Percentiles rank a stretch among this genome's conserved stretches.
Evolutionary conservation across 108 stramenopile genomes (phyloP).

Genomic region (Fragilariopsis cylindrus): DNA sequence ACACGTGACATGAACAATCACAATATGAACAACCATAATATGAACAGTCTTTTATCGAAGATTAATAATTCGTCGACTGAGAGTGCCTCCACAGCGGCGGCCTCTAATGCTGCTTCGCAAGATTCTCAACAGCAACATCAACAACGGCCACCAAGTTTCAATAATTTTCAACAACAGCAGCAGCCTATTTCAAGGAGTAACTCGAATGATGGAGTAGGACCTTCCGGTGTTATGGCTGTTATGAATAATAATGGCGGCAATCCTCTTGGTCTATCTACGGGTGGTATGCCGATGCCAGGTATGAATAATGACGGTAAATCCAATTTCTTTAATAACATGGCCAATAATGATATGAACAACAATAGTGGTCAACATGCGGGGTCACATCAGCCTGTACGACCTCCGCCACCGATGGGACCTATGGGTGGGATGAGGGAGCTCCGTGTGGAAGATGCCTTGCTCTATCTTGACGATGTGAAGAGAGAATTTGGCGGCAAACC

Average conservation of each 20-base stretch:
- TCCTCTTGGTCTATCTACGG: neutral
- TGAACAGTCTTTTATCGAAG: too few species aligned
- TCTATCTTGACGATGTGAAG: slow-evolving; percentile 92
- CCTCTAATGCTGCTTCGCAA: too few species aligned
- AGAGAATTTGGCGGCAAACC: slow-evolving; percentile 93
- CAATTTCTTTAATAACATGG: neutral
- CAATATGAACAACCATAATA: too few species aligned
- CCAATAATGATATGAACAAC: neutral
- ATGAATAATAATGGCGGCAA: neutral
- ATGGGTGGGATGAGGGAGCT: slow-evolving; percentile 60
- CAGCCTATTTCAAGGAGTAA: neutral
- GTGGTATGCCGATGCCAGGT: neutral
- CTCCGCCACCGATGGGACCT: slow-evolving; percentile 1
- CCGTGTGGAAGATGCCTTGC: slow-evolving; percentile 88
- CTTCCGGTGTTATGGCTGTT: neutral
- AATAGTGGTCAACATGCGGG: slow-evolving; percentile 1
- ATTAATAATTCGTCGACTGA: too few species aligned
- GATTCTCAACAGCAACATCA: too few species aligned
- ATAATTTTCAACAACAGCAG: too few species aligned
- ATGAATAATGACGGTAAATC: too few species aligned
- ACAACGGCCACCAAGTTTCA: too few species aligned
- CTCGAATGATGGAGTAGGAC: neutral
- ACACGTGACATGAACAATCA: too few species aligned
- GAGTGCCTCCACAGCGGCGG: too few species aligned
- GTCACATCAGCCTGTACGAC: slow-evolving; percentile 3